Evolutionary conservation across 1,284 basidiomycete genomes (phyloP).

Genomic region (Sutorius eximius): DNA sequence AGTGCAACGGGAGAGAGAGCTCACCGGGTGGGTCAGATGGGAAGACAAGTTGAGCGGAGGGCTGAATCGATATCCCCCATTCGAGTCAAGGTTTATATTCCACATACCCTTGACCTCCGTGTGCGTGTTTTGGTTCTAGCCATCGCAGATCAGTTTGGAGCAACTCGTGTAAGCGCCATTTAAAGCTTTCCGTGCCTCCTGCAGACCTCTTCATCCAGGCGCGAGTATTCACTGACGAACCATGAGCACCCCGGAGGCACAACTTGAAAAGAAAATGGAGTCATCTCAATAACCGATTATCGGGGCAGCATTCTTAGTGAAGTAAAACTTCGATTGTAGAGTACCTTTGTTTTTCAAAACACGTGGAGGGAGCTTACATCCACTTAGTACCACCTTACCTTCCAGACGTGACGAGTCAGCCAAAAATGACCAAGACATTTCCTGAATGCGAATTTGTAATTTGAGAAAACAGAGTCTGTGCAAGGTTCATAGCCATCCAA

Average conservation of each 20-base stretch:
- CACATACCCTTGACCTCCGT: background rate
- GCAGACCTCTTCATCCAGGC: background rate
- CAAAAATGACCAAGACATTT: background rate
- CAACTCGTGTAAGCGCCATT: background rate
- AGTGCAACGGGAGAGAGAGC: no score
- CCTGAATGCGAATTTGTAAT: background rate
- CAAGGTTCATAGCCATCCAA: background rate
- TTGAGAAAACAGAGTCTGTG: background rate
- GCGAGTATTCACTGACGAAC: no score
- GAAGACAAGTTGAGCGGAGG: no score
- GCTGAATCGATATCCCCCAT: no score
- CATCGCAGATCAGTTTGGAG: background rate
- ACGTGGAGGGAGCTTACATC: background rate
- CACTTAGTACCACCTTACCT: no score
- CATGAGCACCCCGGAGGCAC: background rate
- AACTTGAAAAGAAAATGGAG: no score
- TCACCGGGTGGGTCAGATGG: no score
- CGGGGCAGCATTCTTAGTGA: background rate
- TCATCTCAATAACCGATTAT: no score
- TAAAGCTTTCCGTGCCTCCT: background rate
- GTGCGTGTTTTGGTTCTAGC: background rate
- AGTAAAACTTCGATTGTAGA: background rate
- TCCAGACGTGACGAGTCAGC: no score
- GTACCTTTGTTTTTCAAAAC: background rate
- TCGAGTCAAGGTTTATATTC: background rate